Conservation (phyloP, 345 rosid species). For the Capsella bursapastoris region DNA sequence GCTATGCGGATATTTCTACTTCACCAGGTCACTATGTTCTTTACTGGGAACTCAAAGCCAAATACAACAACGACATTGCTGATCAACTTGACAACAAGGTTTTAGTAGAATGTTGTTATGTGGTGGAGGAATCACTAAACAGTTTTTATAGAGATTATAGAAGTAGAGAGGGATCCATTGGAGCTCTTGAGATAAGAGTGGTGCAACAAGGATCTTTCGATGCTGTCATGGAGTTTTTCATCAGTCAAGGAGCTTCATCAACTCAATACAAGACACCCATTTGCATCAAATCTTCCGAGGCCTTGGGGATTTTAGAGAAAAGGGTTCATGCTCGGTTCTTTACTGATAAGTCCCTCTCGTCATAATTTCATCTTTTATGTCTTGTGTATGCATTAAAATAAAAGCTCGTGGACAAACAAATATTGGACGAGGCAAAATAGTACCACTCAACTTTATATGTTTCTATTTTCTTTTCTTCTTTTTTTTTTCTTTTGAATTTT, state of each 20-base stretch:
- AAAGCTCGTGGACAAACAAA: neutral
- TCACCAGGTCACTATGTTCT: conserved; percentile 72
- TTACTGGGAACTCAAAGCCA: conserved; percentile 64
- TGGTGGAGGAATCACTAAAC: conserved; percentile 60
- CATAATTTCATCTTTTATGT: neutral
- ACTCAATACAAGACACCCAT: conserved; percentile 76
- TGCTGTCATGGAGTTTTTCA: conserved; percentile 68
- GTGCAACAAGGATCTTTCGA: conserved; percentile 66
- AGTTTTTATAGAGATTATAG: conserved; percentile 55
- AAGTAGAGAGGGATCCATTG: conserved; percentile 53
- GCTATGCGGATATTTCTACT: conserved; percentile 55
- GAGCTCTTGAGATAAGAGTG: conserved; percentile 68
- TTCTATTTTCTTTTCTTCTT: neutral
- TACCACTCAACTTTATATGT: neutral
- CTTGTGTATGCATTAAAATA: conserved; percentile 1
- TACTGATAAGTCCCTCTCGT: conserved; percentile 1
- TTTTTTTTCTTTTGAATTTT: neutral
- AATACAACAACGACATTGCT: conserved; percentile 25
- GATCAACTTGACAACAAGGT: conserved; percentile 42
- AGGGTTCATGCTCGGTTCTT: conserved; percentile 14
- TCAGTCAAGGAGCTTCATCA: conserved; percentile 66
- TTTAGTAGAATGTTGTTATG: conserved; percentile 65
- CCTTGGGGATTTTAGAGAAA: conserved; percentile 27
- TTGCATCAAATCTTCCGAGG: conserved; percentile 59
- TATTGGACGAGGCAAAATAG: neutral